Base-by-base conservation (phyloP, 2,329 filamentous ascomycete genomes). In the Leptodontidium sp. region DNA sequence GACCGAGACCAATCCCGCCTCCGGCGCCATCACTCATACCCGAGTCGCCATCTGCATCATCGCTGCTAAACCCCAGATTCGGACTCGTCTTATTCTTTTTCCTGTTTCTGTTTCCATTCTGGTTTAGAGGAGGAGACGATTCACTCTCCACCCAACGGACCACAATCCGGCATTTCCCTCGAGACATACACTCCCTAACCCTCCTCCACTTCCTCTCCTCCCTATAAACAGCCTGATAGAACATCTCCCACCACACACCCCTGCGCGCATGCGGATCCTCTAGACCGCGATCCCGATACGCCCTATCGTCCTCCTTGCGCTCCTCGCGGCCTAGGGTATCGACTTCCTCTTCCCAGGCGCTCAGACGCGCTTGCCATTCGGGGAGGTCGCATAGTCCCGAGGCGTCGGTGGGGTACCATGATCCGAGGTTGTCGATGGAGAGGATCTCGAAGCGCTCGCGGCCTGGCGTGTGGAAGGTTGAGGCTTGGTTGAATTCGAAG, bases 401-500 rank as follows among this genome's bases (percentile, higher is more conserved):
- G 11, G 29, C 1, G 45, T 72, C 69, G 8, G 24, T 24, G 1
- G 40, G 12, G 15, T 59, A 52, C 45, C 59, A 73, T 1, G 61
- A 29, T 6, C 52, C 55, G 32, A 74, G 68, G 12, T 49, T 24
- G 14, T 71, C 68, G 15, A 72, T 67, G 0, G 59, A 68, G 2
- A 72, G 64, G 35, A 71, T 72, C 14, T 35, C 4, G 53, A 40
- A 32, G 52, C 21, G 3, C 11, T n/a, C n/a, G 11, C 35, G 53
- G 35, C 15, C 7, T 8, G 52, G 63, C 11, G 45, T 8, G 35
- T 26, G 11, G 14, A 8, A n/a, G 47, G 49, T 32, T 35, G 45
- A 6, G 2, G 47, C 45, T 4, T 38, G 64, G 6, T 57, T 67
- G 68, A 77, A 78, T 57, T 78, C 76, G 59, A 78, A 78, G 66